Conservation (phyloP, 73 alveolate genomes). For the Blepharisma stoltei region DNA sequence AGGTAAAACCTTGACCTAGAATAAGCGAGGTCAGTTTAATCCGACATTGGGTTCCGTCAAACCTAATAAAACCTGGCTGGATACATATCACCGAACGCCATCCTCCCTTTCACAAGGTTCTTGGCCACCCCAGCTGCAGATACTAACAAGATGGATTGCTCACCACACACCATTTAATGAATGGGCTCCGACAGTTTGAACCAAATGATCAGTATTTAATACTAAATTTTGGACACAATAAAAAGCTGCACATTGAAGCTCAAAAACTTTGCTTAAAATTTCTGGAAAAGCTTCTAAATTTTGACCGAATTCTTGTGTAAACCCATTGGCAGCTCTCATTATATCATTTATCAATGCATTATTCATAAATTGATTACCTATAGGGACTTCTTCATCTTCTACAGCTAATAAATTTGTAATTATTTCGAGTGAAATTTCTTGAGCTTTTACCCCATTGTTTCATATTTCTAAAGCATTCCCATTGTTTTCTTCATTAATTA, state of each 20-base stretch:
- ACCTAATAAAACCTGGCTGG: too few relatives aligned
- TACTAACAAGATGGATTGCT: too few relatives aligned
- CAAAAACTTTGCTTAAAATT: neutral
- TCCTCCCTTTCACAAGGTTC: too few relatives aligned
- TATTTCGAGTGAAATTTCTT: neutral
- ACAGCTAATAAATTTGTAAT: neutral
- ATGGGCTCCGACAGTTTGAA: too few relatives aligned
- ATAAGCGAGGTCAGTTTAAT: too few relatives aligned
- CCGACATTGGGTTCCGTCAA: too few relatives aligned
- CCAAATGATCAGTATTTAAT: neutral
- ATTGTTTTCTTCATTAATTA: too few relatives aligned
- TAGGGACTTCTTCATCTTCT: constrained; percentile 23
- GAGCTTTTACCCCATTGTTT: constrained; percentile 4
- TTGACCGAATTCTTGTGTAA: neutral
- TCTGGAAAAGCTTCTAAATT: neutral
- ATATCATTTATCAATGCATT: neutral
- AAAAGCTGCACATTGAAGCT: constrained; percentile 19
- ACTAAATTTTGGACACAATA: constrained; percentile 16
- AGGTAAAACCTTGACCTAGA: too few relatives aligned
- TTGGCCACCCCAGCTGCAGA: too few relatives aligned
- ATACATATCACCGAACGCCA: too few relatives aligned
- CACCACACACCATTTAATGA: too few relatives aligned
- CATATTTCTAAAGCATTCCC: too few relatives aligned
- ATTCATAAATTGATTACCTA: neutral
- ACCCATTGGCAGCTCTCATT: constrained; percentile 7